Evolutionary conservation across 2,329 filamentous ascomycete species (phyloP), one percentile per base, ranked within the genome.

Genomic region (Fusarium nematophilum): DNA sequence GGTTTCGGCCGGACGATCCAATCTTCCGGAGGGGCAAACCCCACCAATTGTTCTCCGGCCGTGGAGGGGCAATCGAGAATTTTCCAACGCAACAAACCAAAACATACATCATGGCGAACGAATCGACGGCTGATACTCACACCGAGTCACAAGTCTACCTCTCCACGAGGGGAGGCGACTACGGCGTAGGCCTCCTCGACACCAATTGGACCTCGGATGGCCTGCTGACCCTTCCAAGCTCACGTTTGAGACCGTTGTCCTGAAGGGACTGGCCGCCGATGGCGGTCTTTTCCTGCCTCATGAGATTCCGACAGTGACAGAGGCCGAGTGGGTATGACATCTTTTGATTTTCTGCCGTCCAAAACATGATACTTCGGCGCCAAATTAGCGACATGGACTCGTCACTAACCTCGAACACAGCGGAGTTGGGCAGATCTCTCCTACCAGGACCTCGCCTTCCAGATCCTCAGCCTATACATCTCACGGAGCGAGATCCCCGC

Each of bases 401-500:
- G 40, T 18, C 8, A 39, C 52, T 64, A 30, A 64, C 43, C n/a
- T 21, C 14, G 10, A 14, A 15, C 38, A 10, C 18, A 66, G 87
- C 79, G 89, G 69, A 83, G 82, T 70, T 97, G 93, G 93, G 85
- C 87, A 69, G 84, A 92, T 70, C 84, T 92, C 61, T 87, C 88
- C 36, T 97, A 93, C 77, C 78, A 88, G 70, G 90, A 96, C 27
- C 83, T 97, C 47, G 93, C 93, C 50, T 91, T 89, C 76, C 84
- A 93, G 73, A 88, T 98, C 73, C 86, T 97, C 75, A 91, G 88
- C 42, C 86, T 96, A 46, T 98, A 95, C 79, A 92, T 98, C 70
- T 93, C 93, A 18, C 56, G 58, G 27, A 65, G 64, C 43, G 67
- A 90, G 63, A 64, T 63, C 27, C 60, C 60, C 39, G 60, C 60